These are phyloP conservation scores for Beauveria sp. DNA, from an alignment of 2,329 filamentous ascomycete species.

Conservation along the genomic window DNA sequence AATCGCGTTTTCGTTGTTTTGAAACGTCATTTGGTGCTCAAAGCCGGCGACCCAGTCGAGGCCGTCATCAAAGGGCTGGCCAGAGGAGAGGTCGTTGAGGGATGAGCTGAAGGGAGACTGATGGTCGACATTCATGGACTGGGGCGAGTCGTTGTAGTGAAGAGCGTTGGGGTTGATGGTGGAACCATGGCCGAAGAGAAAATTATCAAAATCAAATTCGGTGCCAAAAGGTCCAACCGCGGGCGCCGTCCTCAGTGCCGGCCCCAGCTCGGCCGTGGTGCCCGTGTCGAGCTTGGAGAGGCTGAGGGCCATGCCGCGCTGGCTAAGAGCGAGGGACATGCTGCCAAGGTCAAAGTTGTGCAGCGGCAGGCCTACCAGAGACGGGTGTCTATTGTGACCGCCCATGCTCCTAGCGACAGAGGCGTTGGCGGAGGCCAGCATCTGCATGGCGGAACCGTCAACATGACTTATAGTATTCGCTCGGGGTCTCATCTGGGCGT, in stretches of 20 bases:
- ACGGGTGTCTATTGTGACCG: conserved; percentile 64
- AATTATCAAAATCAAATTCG: conserved; percentile 60
- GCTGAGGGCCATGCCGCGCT: conserved; percentile 58
- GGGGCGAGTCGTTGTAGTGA: conserved; percentile 75
- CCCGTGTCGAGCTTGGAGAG: conserved; percentile 80
- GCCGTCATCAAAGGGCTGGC: conserved; percentile 61
- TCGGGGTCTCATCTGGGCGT: conserved; percentile 67
- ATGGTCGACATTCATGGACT: conserved; percentile 55
- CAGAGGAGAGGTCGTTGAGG: conserved; percentile 50
- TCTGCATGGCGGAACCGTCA: conserved; percentile 66
- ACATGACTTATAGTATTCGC: conserved; percentile 97
- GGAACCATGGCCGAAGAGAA: conserved; percentile 60
- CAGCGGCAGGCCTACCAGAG: conserved; percentile 59
- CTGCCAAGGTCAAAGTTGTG: conserved; percentile 57
- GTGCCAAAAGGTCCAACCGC: conserved; percentile 52
- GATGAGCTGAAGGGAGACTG: conserved; percentile 51
- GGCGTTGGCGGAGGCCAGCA: conserved; percentile 56
- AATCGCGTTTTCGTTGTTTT: conserved; percentile 68
- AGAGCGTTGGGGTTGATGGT: conserved; percentile 68
- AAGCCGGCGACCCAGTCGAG: conserved; percentile 81
- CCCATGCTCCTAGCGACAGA: conserved; percentile 42
- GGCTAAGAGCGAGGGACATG: conserved; percentile 62
- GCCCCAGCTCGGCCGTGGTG: conserved; percentile 54
- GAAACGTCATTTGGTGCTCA: conserved; percentile 67
- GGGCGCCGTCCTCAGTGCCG: conserved; percentile 72